Percentiles rank a stretch among this genome's conserved stretches.
phyloP scores from a whole-genome alignment of 352 stramenopile species.

The Phytopythium cucurbitacearum region DNA sequence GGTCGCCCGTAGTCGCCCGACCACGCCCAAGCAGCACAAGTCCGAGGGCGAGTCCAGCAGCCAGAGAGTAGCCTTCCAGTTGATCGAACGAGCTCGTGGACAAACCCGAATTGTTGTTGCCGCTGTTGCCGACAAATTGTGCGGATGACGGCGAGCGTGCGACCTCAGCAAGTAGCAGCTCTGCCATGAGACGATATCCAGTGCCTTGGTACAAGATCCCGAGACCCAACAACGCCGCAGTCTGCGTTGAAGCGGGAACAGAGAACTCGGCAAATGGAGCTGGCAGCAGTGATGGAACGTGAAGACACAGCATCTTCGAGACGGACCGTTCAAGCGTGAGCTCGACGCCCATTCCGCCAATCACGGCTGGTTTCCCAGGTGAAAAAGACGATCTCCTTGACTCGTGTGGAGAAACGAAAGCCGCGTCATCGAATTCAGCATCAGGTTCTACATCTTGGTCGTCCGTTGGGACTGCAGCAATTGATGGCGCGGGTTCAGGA shows the following conservation, averaged over 20 bases:
- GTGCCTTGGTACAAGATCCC: slow-evolving; percentile 96
- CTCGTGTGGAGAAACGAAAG: too few relatives aligned
- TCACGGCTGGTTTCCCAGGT: slow-evolving; percentile 19
- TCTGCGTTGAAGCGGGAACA: slow-evolving; percentile 92
- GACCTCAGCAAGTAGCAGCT: slow-evolving; percentile 97
- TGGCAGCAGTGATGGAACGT: slow-evolving; percentile 95
- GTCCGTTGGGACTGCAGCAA: not conserved
- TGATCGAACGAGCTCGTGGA: slow-evolving; percentile 77
- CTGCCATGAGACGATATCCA: slow-evolving; percentile 96
- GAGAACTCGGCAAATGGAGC: slow-evolving; percentile 95
- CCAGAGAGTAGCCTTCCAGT: slow-evolving; percentile 92
- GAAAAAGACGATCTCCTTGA: slow-evolving; percentile 1
- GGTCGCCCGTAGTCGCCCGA: slow-evolving; percentile 54
- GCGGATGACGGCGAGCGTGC: slow-evolving; percentile 74
- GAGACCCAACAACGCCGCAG: slow-evolving; percentile 93
- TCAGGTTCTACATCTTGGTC: not conserved
- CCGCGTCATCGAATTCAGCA: not conserved
- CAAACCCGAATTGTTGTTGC: slow-evolving; percentile 30
- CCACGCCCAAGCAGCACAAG: slow-evolving; percentile 93
- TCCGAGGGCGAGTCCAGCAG: slow-evolving; percentile 92
- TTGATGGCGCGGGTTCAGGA: not conserved
- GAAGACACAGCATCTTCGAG: slow-evolving; percentile 98
- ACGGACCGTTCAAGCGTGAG: slow-evolving; percentile 84
- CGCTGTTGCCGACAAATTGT: slow-evolving; percentile 54
- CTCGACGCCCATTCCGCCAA: slow-evolving; percentile 44